These are phyloP conservation scores for Phaeotremella fagi DNA, from an alignment of 768 basidiomycete genomes.

Conservation along the genomic window DNA sequence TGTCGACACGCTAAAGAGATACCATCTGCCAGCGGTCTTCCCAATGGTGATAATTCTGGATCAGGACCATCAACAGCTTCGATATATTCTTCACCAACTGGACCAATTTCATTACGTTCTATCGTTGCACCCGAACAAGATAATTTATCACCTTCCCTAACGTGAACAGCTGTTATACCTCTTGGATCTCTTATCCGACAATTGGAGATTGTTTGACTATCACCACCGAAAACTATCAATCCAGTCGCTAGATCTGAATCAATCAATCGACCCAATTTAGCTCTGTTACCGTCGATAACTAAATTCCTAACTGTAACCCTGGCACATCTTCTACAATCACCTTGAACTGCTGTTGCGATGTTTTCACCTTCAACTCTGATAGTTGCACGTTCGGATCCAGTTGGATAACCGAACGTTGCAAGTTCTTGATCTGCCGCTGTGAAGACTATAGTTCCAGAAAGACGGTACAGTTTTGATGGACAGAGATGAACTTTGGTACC, in stretches of 20 bases:
- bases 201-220: conserved; percentile 40
- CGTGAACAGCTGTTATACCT: conserved; percentile 48
- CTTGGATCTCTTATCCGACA: conserved; percentile 44
- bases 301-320: conserved; percentile 40
- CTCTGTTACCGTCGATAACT: conserved; percentile 47
- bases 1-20: conserved; percentile 50
- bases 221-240: conserved; percentile 46
- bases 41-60: conserved; percentile 45
- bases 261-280: conserved; percentile 42
- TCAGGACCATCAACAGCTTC: conserved; percentile 46
- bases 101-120: conserved; percentile 48
- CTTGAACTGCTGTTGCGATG: conserved; percentile 43
- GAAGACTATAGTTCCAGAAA: conserved; percentile 48
- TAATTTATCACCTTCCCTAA: conserved; percentile 48
- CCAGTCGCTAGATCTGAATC: conserved; percentile 20
- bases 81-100: conserved; percentile 49
- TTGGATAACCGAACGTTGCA: conserved; percentile 51
- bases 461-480: conserved; percentile 36
- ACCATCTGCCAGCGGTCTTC: conserved; percentile 51
- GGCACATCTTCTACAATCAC: conserved; percentile 49
- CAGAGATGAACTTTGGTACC: conserved; percentile 48
- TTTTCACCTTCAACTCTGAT: conserved; percentile 42
- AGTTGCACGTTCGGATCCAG: conserved; percentile 46
- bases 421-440: conserved; percentile 49
- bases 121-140: conserved; percentile 43